A percentile compares a stretch with the other conserved stretches of the same genome.
Conservation (phyloP, 495 filamentous ascomycete species). For the Hyaloscypha bicolor region DNA sequence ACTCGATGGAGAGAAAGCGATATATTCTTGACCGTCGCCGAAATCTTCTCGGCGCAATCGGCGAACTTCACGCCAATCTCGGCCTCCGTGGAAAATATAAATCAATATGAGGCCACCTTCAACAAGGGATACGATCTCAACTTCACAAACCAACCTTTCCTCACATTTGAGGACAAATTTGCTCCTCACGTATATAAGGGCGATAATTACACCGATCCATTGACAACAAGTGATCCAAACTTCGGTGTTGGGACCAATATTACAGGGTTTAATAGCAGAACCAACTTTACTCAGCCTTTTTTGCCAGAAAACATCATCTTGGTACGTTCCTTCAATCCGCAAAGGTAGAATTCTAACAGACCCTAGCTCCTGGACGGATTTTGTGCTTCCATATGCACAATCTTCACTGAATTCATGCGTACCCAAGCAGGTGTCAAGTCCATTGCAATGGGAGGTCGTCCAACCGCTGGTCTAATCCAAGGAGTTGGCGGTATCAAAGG, state of each 20-base stretch:
- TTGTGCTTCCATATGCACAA: constrained; percentile 66
- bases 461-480: constrained; percentile 59
- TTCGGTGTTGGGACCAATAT: constrained; percentile 38
- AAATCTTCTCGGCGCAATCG: constrained; percentile 23
- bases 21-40: constrained; percentile 22
- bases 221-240: constrained; percentile 26
- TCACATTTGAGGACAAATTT: constrained; percentile 28
- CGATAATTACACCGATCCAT: constrained; percentile 24
- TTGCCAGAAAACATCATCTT: constrained; percentile 19
- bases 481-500: constrained; percentile 64
- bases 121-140: constrained; percentile 32
- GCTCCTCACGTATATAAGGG: constrained; percentile 22
- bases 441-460: constrained; percentile 63
- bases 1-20: constrained; percentile 29
- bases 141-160: constrained; percentile 24
- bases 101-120: constrained; percentile 22
- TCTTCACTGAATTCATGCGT: constrained; percentile 59
- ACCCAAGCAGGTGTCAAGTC: constrained; percentile 58
- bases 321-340: background rate
- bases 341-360: background rate
- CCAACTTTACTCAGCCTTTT: constrained; percentile 47
- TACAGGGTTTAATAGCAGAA: constrained; percentile 43
- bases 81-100: constrained; percentile 1
- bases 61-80: constrained; percentile 22
- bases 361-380: constrained; percentile 54